Evolutionary conservation across 2,329 filamentous ascomycete genomes (phyloP), one percentile per base, ranked within the genome.

Genomic region (Hypoxylon sp.): DNA sequence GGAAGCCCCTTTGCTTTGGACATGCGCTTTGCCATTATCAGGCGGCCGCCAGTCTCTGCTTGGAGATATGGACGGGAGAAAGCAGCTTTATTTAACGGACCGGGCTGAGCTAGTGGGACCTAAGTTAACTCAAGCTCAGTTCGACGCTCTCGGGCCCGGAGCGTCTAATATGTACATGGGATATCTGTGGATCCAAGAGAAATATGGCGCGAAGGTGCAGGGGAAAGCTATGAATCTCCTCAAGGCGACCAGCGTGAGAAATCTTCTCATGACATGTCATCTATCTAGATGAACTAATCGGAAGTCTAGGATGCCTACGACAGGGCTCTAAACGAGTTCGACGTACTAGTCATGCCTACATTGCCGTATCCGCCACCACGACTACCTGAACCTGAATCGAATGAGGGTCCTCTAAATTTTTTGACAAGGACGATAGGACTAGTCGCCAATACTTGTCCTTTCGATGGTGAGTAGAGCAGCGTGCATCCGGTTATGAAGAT

Each of bases 271-370:
- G 14, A 6, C 4, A 0, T 43, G 14, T 36, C 28, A 21, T 38
- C 13, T 1, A 5, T 28, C 17, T 4, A 19, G 19, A 2, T 21
- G 13, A 19, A 48, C 63, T 63, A n/a, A 70, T 10, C 7, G n/a
- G 5, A 28, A 23, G 19, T 32, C 30, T 38, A 75, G 72, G 73
- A 77, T 51, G 67, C 62, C 7, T 77, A 76, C 36, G 73, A 77
- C 19, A 58, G 60, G 19, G 73, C 70, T 1, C 60, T 77, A 5
- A 41, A 72, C 11, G 55, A 68, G 7, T 67, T 73, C 53, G 75
- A 77, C 45, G 70, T 76, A n/a, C 64, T 76, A 0, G 68, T 77
- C 38, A 76, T 76, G 70, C 75, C 76, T 17, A 77, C 75, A 2
- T 55, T 74, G 23, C 69, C 71, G 19, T 63, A 61, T 7, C 68